Conservation (phyloP, 2,329 filamentous ascomycete species). For the Stagonosporopsis chrysanthemi region DNA sequence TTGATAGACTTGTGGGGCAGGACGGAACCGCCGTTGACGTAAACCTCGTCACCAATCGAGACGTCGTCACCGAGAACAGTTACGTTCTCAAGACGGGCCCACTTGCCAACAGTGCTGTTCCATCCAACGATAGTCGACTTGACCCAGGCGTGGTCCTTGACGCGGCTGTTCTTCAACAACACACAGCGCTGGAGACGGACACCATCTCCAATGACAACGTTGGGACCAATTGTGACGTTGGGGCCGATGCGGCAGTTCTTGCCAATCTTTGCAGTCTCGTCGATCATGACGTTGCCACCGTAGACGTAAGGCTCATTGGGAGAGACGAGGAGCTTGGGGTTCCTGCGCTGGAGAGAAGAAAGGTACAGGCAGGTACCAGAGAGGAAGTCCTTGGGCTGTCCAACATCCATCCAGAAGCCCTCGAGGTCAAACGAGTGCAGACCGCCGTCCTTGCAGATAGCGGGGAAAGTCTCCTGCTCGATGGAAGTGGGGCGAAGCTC, state of each 20-base stretch:
- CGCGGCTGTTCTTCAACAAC: conserved; percentile 84
- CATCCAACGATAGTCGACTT: conserved; percentile 98
- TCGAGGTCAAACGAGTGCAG: conserved; percentile 96
- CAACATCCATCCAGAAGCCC: conserved; percentile 99
- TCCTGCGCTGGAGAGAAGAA: conserved; percentile 87
- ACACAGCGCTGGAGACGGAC: conserved; percentile 94
- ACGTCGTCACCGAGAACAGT: conserved; percentile 98
- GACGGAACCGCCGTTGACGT: conserved; percentile 95
- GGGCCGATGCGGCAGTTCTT: conserved; percentile 98
- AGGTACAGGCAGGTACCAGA: conserved; percentile 96
- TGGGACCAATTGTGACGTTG: conserved; percentile 94
- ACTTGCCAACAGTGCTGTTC: conserved; percentile 95
- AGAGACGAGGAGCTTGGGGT: conserved; percentile 81
- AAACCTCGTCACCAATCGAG: conserved; percentile 96
- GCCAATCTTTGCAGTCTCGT: conserved; percentile 93
- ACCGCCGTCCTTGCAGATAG: conserved; percentile 86
- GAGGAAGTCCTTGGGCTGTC: conserved; percentile 98
- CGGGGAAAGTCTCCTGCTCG: conserved; percentile 98
- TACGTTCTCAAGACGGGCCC: conserved; percentile 96
- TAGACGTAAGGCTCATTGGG: conserved; percentile 80
- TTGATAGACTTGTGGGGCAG: conserved; percentile 99
- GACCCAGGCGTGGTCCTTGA: conserved; percentile 99
- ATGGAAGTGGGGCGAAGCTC: conserved; percentile 96
- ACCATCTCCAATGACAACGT: conserved; percentile 91
- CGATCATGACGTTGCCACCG: conserved; percentile 94